phyloP scores from a whole-genome alignment of 345 rosid species.

The Rhodamnia argentea region DNA sequence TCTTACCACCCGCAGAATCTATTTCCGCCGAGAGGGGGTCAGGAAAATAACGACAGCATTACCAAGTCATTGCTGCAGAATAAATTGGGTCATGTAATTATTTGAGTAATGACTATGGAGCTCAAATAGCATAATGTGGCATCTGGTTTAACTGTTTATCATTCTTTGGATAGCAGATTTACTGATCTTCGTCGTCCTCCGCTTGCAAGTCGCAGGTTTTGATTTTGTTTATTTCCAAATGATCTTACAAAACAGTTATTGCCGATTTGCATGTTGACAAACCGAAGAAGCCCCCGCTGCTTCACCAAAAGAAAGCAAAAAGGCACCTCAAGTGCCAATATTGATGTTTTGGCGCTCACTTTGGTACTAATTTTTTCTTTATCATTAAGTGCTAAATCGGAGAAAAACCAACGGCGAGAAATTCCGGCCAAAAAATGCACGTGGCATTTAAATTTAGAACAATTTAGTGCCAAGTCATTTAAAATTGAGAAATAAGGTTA shows the following conservation, averaged over 20 bases:
- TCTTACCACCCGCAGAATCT: background rate
- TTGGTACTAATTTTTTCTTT: no score
- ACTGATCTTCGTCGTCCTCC: background rate
- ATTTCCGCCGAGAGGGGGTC: background rate
- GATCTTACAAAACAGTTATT: conserved; percentile 27
- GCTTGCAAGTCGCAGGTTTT: background rate
- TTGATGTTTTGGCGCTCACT: no score
- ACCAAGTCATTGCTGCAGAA: no score
- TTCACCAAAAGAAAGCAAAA: conserved; percentile 41
- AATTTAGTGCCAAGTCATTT: no score
- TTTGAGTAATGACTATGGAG: background rate
- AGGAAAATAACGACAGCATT: no score
- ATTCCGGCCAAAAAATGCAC: no score
- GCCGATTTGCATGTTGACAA: background rate
- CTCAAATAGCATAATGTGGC: background rate
- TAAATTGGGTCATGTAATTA: background rate
- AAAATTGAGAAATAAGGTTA: no score
- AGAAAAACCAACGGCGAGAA: no score
- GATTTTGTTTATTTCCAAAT: background rate
- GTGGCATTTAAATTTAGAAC: no score
- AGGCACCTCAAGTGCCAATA: no score
- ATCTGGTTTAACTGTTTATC: background rate
- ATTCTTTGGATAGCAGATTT: background rate
- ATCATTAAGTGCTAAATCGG: no score
- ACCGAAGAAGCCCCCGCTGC: conserved; percentile 32